Evolutionary conservation across 2,329 filamentous ascomycete genomes (phyloP).

Genomic region (Cladorrhinum sp.): DNA sequence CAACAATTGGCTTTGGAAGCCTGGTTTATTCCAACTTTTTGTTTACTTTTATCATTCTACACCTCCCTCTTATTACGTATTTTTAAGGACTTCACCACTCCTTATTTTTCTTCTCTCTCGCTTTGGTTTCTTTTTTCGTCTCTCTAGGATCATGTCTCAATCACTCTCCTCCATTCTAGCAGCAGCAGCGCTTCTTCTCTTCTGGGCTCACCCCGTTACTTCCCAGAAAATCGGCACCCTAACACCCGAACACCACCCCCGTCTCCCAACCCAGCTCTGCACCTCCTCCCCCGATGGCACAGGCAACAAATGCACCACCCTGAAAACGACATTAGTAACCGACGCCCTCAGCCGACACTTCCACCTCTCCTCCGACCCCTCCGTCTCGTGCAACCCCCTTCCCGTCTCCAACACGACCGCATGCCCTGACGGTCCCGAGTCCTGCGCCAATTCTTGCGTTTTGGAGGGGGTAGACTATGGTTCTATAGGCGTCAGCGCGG

Average conservation of each 20-base stretch:
- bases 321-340: neutral
- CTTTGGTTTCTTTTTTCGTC: no score
- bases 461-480: slow-evolving; percentile 49
- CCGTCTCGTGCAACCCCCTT: slow-evolving; percentile 5
- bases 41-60: no score
- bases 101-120: no score
- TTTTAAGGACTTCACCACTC: no score
- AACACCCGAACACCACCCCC: neutral
- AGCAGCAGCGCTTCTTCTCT: neutral
- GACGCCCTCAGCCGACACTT: neutral
- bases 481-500: slow-evolving; percentile 25
- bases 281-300: neutral
- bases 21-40: no score
- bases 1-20: no score
- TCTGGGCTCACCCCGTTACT: neutral
- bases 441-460: slow-evolving; percentile 49
- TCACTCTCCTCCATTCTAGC: neutral
- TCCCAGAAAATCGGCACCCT: neutral
- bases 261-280: neutral
- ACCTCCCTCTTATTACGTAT: no score
- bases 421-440: slow-evolving; percentile 40
- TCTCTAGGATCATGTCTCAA: neutral
- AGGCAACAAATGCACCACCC: neutral
- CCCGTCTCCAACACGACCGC: slow-evolving; percentile 22
- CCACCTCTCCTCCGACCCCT: neutral